Evolutionary conservation across 192 early-diverging fungal species (phyloP), one percentile per base, ranked within the genome.

Genomic region (Coemansia nantahalensis): DNA sequence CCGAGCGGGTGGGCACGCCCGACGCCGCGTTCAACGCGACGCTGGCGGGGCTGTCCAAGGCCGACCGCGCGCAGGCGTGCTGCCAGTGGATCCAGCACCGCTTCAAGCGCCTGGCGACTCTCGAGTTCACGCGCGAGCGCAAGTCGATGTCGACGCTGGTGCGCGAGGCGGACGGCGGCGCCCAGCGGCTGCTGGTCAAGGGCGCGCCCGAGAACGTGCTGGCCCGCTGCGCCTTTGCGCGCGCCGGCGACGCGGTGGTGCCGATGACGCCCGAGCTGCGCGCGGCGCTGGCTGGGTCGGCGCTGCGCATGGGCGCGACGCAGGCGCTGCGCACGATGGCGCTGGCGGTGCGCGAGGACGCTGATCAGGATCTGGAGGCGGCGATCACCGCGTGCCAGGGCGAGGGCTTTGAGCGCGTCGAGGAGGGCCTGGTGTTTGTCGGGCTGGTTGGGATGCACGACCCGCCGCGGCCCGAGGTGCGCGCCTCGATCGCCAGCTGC

Each of bases 71-170:
- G 37, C 84, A 69, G 62, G 87, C 79, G 56, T 87, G 83, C 56
- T 86, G 86, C 79, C 80, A 88, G 54, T 86, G 89, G 71, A 79
- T 86, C 52, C 80, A 81, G 37, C 56, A 66, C 17, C 72, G 82
- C 21, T 81, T 54, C 59, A 65, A 80, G 34, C 87, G 90, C 26
- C 46, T 77, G 13, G 65, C 70, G 22, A 92, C 89, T 10, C 79
- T 97, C 32, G 97, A 99, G 69, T 98, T 98, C 60, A 85, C 94
- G 15, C 89, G 95, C 56, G 93, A 97, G 65, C 86, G 97, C 70
- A 99, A 99, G 80, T 94, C 92, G 36, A 99, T 99, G 97, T 90
- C 90, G 17, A 92, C 97, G 12, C 55, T 97, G 22, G 87, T 93
- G 4, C 51, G 46, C 39, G 56, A 48, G 42, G n/a, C 37, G 22